phyloP scores from a whole-genome alignment of 78 protist genomes.

The Trichosphaerium sp. region DNA sequence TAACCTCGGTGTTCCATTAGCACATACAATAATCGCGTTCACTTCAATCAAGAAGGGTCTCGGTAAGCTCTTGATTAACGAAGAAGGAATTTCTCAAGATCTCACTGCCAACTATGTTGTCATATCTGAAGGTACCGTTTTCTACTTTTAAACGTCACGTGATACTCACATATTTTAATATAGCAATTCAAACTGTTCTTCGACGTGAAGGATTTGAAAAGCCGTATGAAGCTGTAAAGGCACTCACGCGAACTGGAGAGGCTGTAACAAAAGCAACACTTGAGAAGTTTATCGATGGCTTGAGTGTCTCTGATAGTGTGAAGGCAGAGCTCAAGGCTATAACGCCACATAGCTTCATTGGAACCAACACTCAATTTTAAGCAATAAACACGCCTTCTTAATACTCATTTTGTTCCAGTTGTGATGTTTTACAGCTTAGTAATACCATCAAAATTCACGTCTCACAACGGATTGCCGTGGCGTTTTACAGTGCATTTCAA shows the following conservation, averaged over 20 bases:
- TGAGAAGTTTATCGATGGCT: slow-evolving; percentile 36
- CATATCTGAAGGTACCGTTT: slow-evolving; percentile 62
- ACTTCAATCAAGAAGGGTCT: slow-evolving; percentile 52
- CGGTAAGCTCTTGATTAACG: slow-evolving; percentile 46
- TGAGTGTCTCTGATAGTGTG: slow-evolving; percentile 31
- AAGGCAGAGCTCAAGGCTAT: slow-evolving; percentile 38
- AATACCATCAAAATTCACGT: no score
- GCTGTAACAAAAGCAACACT: slow-evolving; percentile 31
- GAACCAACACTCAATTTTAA: slow-evolving; percentile 34
- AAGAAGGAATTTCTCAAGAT: slow-evolving; percentile 20
- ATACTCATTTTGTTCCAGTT: no score
- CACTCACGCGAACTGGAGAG: slow-evolving; percentile 48
- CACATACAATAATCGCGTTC: slow-evolving; percentile 45
- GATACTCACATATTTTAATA: no score
- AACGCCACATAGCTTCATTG: slow-evolving; percentile 56
- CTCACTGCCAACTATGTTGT: slow-evolving; percentile 75
- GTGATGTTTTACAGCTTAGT: no score
- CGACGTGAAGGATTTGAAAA: slow-evolving; percentile 66
- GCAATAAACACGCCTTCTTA: no score
- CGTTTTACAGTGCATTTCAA: no score
- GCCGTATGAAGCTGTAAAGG: slow-evolving; percentile 67
- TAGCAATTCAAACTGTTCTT: slow-evolving; percentile 76
- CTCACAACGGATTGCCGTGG: no score
- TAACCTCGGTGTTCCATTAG: slow-evolving; percentile 63
- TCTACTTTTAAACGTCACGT: no score